Conservation (phyloP, 2,329 filamentous ascomycete species). For the Hypoxylon sp. region DNA sequence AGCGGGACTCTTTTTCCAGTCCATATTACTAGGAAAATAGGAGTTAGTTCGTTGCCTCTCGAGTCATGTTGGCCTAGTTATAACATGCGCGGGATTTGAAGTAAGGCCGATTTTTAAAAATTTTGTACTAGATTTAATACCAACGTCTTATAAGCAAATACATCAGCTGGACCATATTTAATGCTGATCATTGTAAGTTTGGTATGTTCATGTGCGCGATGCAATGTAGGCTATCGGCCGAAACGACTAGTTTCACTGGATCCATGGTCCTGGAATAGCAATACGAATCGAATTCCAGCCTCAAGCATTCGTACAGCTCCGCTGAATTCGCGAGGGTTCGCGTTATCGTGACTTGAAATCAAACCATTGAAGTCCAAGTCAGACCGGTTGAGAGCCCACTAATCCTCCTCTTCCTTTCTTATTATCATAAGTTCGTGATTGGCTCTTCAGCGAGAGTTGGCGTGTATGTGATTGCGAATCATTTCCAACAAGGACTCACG, state of each 20-base stretch:
- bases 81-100: slow-evolving; percentile 8
- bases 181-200: slow-evolving; percentile 18
- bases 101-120: not conserved
- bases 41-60: slow-evolving; percentile 4
- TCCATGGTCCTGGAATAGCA: slow-evolving; percentile 2
- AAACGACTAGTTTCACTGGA: slow-evolving; percentile 3
- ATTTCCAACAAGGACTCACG: slow-evolving; percentile 12
- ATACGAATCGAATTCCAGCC: slow-evolving; percentile 12
- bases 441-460: not conserved
- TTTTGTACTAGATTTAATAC: not conserved
- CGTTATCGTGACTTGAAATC: slow-evolving; percentile 1
- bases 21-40: slow-evolving; percentile 3
- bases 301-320: slow-evolving; percentile 12
- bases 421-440: slow-evolving; percentile 7
- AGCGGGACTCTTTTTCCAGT: slow-evolving; percentile 4
- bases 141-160: not conserved
- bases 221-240: slow-evolving; percentile 21
- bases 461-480: slow-evolving; percentile 32
- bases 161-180: not conserved
- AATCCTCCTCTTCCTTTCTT: slow-evolving; percentile 5
- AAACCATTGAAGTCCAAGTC: slow-evolving; percentile 1
- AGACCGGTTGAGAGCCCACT: not conserved
- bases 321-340: slow-evolving; percentile 3
- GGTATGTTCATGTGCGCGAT: slow-evolving; percentile 8
- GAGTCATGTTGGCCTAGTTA: not conserved